Evolutionary conservation across 345 rosid genomes (phyloP), one percentile per base, ranked within the genome.

Genomic region (Angophora floribunda): DNA sequence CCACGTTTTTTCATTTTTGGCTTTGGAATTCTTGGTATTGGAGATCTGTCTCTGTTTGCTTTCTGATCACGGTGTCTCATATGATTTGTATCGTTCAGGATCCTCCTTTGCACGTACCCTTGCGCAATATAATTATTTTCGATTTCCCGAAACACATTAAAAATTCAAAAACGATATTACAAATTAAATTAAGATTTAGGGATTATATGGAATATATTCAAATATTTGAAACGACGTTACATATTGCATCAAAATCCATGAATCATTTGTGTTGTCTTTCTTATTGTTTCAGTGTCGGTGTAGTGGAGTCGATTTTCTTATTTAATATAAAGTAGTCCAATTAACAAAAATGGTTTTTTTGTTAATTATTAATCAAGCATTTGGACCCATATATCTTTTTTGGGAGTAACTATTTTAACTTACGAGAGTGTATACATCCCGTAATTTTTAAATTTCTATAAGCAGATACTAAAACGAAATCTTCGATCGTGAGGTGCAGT

Each of bases 191-290:
- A 55, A 55, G 21, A 36, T 36, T 9, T 22, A 55, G 13, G 21
- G 21, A 59, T 3, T 12, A 59, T 1, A 12, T 5, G 5, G 0
- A 5, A 59, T 1, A 11, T 6, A 59, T 59, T 11, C 11, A 59
- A 59, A 59, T 0, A 5, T 26, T 59, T 26, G 6, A 28, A 1
- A 26, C 4, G 0, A 26, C 1, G 11, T 59, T 26, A 2, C 0
- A 26, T 1, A 26, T 10, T 11, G 0, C 0, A 1, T 26, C 28
- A 59, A 59, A 59, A 0, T 59, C 26, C 7, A 59, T 11, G 30
- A 26, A 12, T 28, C 4, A 59, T 59, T 26, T 11, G 12, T 59
- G 1, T 59, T 55, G 21, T 22, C 61, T 55, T 22, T 55, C 6
- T 55, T 55, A 2, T 22, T 55, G 5, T 55, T 55, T 55, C 1